Evolutionary conservation across 1,284 basidiomycete species (phyloP).

Genomic region (Ceratobasidium sp.): DNA sequence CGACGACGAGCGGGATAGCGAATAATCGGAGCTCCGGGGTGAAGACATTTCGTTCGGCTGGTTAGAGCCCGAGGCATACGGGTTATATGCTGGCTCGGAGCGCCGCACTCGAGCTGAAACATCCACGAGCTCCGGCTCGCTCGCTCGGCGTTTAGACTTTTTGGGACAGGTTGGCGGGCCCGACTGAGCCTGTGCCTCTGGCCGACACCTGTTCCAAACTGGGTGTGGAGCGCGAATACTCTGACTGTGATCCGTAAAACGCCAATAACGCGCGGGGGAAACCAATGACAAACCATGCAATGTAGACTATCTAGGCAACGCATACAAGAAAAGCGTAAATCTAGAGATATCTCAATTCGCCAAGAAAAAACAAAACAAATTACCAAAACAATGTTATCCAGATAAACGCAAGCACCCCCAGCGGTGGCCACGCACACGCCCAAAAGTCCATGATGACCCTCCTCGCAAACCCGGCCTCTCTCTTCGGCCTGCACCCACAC

Average conservation of each 20-base stretch:
- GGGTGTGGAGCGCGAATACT: background rate
- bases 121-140: constrained; percentile 7
- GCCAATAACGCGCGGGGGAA: no score
- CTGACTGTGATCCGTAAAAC: constrained; percentile 5
- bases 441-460: constrained; percentile 42
- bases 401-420: constrained; percentile 41
- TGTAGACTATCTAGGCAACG: background rate
- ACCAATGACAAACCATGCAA: background rate
- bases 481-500: constrained; percentile 8
- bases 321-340: background rate
- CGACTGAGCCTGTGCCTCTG: constrained; percentile 8
- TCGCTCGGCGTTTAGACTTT: constrained; percentile 3
- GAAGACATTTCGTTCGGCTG: constrained; percentile 14
- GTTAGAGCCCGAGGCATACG: background rate
- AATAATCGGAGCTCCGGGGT: constrained; percentile 16
- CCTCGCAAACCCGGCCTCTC: constrained; percentile 31
- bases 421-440: constrained; percentile 46
- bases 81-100: constrained; percentile 20
- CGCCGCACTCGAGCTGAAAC: constrained; percentile 15
- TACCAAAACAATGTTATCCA: constrained; percentile 46
- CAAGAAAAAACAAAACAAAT: constrained; percentile 24
- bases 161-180: background rate
- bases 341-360: background rate
- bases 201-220: background rate
- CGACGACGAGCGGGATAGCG: background rate